Evolutionary conservation across 768 basidiomycete species (phyloP).

Genomic region (Trametes cubensis): DNA sequence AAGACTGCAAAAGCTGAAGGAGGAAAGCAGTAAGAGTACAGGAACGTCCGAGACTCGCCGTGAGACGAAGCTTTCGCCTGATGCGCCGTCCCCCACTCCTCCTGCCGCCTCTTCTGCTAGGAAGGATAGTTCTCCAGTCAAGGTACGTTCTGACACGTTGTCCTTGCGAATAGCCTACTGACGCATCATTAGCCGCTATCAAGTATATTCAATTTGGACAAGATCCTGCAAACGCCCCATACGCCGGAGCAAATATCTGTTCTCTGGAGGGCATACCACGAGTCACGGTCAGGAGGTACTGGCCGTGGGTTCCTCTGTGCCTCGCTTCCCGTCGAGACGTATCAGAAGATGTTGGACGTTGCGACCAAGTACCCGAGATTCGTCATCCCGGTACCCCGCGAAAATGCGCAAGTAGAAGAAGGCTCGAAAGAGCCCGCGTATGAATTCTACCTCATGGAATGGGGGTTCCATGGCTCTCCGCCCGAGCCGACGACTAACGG

Average conservation of each 20-base stretch:
- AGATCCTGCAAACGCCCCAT: constrained; percentile 67
- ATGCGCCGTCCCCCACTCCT: constrained; percentile 19
- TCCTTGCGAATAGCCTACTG: background rate
- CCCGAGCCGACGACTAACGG: constrained; percentile 50
- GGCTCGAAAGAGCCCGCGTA: constrained; percentile 47
- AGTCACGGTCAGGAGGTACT: constrained; percentile 75
- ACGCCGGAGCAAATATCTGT: constrained; percentile 73
- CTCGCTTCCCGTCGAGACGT: constrained; percentile 70
- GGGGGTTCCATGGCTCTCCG: constrained; percentile 82
- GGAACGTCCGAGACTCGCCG: constrained; percentile 2
- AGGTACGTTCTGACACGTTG: constrained; percentile 43
- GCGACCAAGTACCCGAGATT: constrained; percentile 76
- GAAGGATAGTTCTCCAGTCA: constrained; percentile 70
- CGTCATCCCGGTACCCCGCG: constrained; percentile 77
- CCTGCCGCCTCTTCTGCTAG: constrained; percentile 33
- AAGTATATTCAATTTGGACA: constrained; percentile 76
- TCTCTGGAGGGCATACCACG: constrained; percentile 90
- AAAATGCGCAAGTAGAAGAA: constrained; percentile 33
- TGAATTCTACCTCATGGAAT: constrained; percentile 88
- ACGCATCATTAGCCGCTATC: constrained; percentile 65
- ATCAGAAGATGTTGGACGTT: constrained; percentile 66
- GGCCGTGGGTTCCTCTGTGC: constrained; percentile 88
- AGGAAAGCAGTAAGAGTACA: constrained; percentile 16
- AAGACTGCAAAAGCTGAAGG: constrained; percentile 21
- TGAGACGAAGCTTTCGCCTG: constrained; percentile 19